Evolutionary conservation across 2,329 filamentous ascomycete species (phyloP).

Genomic region (Sclerotinia spermophila): DNA sequence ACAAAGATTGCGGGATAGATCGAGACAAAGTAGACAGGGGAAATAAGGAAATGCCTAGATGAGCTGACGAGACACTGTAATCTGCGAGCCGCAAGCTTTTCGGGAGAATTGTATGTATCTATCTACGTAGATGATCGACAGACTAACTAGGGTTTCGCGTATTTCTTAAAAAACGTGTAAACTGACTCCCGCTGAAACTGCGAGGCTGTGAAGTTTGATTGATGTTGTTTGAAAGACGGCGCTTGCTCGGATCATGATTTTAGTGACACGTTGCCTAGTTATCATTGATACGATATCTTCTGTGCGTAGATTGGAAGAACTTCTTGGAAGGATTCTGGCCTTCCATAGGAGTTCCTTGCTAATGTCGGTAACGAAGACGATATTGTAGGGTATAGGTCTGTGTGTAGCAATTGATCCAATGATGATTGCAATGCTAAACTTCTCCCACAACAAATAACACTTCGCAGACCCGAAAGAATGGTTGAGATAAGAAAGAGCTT

Average conservation of each 20-base stretch:
- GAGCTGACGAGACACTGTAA: background rate
- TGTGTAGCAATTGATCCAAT: background rate
- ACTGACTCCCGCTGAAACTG: background rate
- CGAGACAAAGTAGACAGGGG: background rate
- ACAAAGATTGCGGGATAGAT: background rate
- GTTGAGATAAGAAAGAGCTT: background rate
- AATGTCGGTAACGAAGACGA: slow-evolving; percentile 3
- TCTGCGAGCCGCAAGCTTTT: background rate
- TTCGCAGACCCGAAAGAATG: too few species aligned
- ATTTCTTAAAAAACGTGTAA: background rate
- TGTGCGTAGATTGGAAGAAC: slow-evolving; percentile 8
- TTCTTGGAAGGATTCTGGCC: background rate
- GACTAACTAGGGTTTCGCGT: background rate
- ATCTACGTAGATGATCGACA: too few species aligned
- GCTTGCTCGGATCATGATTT: background rate
- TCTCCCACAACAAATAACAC: background rate
- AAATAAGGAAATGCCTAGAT: background rate
- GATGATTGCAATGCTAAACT: background rate
- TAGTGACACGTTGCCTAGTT: background rate
- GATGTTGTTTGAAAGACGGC: slow-evolving; percentile 2
- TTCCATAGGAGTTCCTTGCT: background rate
- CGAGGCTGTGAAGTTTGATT: too few species aligned
- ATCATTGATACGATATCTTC: background rate
- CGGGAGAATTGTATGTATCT: background rate
- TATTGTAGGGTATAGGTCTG: background rate